Conservation (phyloP, 257 asterid species). For the Solanum chiquidenum region DNA sequence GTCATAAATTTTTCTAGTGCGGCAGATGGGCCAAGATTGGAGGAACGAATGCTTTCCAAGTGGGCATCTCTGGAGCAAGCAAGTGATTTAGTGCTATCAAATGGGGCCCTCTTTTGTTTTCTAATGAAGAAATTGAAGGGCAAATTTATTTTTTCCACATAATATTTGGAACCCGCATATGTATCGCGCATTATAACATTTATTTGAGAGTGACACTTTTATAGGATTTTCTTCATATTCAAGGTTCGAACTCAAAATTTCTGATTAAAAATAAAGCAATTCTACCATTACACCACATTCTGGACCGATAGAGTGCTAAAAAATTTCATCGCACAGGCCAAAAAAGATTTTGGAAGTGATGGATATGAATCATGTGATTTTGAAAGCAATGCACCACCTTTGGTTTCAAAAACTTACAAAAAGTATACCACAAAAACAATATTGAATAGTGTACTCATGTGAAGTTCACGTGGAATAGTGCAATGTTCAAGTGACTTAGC, state of each 20-base stretch:
- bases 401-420: neutral
- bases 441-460: conserved; percentile 8
- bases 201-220: no score
- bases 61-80: conserved; percentile 22
- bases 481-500: conserved; percentile 8
- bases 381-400: neutral
- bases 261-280: no score
- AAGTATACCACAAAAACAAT: neutral
- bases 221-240: no score
- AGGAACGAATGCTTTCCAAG: conserved; percentile 17
- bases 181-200: no score
- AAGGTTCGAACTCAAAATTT: no score
- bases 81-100: conserved; percentile 16
- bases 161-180: no score
- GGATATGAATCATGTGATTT: neutral
- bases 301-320: neutral
- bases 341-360: neutral
- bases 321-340: neutral
- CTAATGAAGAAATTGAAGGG: neutral
- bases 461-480: conserved; percentile 25
- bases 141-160: neutral
- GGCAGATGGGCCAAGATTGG: neutral
- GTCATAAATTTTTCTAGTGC: neutral
- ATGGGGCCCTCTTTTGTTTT: conserved; percentile 2
- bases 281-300: neutral